Percentiles rank a stretch among this genome's conserved stretches.
These are phyloP conservation scores for Nakazawaea anatomiae DNA, from an alignment of 805 yeast genomes.

Conservation along the genomic window DNA sequence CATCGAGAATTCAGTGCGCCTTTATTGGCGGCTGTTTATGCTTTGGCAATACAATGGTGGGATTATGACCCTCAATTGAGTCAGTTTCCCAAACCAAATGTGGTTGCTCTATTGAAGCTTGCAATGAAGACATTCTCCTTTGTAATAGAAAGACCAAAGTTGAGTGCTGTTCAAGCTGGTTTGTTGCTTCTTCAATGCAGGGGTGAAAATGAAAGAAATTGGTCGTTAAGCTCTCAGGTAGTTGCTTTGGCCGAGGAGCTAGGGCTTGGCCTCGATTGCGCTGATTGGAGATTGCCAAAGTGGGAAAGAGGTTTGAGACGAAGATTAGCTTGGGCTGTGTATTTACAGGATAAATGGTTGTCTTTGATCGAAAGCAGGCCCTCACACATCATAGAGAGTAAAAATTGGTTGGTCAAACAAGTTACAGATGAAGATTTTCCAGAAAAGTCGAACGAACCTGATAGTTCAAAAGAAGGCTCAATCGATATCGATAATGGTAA, in stretches of 20 bases:
- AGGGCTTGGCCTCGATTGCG: conserved; percentile 88
- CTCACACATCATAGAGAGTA: conserved; percentile 64
- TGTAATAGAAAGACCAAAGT: conserved; percentile 77
- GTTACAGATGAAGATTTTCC: conserved; percentile 77
- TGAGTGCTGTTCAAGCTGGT: conserved; percentile 91
- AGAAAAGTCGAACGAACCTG: conserved; percentile 44
- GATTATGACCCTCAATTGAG: conserved; percentile 75
- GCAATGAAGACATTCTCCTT: conserved; percentile 64
- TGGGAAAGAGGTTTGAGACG: conserved; percentile 92
- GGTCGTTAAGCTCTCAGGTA: conserved; percentile 83
- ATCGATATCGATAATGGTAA: conserved; percentile 70
- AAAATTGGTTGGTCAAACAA: conserved; percentile 74
- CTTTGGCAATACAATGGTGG: conserved; percentile 92
- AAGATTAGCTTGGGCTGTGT: conserved; percentile 94
- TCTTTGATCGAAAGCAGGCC: conserved; percentile 79
- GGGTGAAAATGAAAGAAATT: conserved; percentile 54
- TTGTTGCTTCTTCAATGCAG: conserved; percentile 66
- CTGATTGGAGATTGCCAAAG: conserved; percentile 84
- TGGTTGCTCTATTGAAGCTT: conserved; percentile 58
- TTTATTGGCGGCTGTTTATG: conserved; percentile 82
- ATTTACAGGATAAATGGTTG: conserved; percentile 88
- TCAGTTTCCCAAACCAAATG: conserved; percentile 75
- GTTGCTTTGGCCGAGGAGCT: conserved; percentile 85
- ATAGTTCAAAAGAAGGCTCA: conserved; percentile 43
- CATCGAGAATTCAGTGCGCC: conserved; percentile 92